Evolutionary conservation across 176 grass and related monocot genomes (phyloP), one percentile per base, ranked within the genome.

Genomic region (Triticum urartu): DNA sequence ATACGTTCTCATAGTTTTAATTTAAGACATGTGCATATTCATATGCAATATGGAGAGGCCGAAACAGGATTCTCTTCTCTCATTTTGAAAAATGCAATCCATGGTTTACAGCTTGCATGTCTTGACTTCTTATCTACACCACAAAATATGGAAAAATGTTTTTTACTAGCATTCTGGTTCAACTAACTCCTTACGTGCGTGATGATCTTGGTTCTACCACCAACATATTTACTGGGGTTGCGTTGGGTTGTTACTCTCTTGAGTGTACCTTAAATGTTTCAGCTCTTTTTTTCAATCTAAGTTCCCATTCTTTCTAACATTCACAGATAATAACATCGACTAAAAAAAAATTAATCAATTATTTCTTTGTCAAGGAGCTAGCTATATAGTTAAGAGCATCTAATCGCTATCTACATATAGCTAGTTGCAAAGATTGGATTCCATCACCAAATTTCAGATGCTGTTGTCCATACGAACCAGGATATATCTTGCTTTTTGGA

Each of bases 391-490:
- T 62, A n/a, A 76, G 77, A 89, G 80, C 59, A 81, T 75, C 82
- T 5, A 59, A 62, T 81, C 82, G 11, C 69, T 81, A 21, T 81
- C 68, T 5, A 45, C 83, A 85, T 68, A 89, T 84, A 80, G 52
- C 64, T 76, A 81, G 45, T 69, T 86, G 83, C 83, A 86, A 71
- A 85, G 71, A 86, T 71, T 77, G 71, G 83, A 86, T 86, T 86
- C 88, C 71, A 48, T 82, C 88, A 6, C 88, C 20, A 64, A 26
- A 82, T 78, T 86, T 63, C 60, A 11, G 15, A 21, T 58, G 83
- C 58, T 25, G 60, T 3, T 25, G 69, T 71, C 75, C 65, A 68
- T 47, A 76, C 66, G 14, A 84, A 85, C 62, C 4, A 70, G 48
- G 78, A 68, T 36, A 84, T 74, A 90, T 90, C 84, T 79, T 74